phyloP scores from a whole-genome alignment of 352 stramenopile species.

The Globisporangium barbulae region DNA sequence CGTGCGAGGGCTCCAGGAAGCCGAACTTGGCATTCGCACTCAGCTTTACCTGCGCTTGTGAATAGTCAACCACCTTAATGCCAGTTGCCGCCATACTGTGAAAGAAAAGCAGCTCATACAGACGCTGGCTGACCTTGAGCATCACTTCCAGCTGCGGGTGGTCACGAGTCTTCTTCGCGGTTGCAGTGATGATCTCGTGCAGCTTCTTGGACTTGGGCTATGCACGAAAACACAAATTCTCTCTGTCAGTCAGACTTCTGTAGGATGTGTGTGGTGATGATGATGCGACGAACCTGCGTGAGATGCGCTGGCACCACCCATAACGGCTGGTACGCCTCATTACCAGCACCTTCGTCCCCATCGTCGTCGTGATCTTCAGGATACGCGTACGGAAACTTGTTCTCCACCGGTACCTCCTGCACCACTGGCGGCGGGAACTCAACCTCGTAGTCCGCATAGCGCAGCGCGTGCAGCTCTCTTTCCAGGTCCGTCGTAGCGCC shows the following conservation, averaged over 20 bases:
- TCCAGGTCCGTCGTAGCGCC: background rate
- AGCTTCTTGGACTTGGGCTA: conserved; percentile 42
- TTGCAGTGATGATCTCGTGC: conserved; percentile 41
- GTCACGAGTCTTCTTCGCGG: conserved; percentile 37
- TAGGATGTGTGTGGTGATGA: background rate
- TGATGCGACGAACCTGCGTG: conserved; percentile 20
- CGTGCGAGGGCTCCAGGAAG: conserved; percentile 30
- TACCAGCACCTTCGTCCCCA: conserved; percentile 22
- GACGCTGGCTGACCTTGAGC: conserved; percentile 34
- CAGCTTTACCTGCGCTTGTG: conserved; percentile 31
- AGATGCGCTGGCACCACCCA: conserved; percentile 29
- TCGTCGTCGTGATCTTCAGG: conserved; percentile 24
- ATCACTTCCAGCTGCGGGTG: conserved; percentile 45
- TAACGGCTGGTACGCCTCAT: conserved; percentile 24
- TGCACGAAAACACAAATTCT: background rate
- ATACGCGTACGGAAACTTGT: conserved; percentile 45
- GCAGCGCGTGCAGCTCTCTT: conserved; percentile 34
- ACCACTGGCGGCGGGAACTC: conserved; percentile 29
- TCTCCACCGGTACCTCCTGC: conserved; percentile 16
- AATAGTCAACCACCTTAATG: background rate
- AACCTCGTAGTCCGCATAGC: conserved; percentile 41
- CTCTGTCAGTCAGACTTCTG: conserved; percentile 3
- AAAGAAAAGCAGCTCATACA: background rate
- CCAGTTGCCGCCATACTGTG: background rate
- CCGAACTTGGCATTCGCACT: conserved; percentile 30